Percentiles rank a stretch among this genome's conserved stretches.
Conservation (phyloP, 306 rosid genomes). For the Alnus rubra region DNA sequence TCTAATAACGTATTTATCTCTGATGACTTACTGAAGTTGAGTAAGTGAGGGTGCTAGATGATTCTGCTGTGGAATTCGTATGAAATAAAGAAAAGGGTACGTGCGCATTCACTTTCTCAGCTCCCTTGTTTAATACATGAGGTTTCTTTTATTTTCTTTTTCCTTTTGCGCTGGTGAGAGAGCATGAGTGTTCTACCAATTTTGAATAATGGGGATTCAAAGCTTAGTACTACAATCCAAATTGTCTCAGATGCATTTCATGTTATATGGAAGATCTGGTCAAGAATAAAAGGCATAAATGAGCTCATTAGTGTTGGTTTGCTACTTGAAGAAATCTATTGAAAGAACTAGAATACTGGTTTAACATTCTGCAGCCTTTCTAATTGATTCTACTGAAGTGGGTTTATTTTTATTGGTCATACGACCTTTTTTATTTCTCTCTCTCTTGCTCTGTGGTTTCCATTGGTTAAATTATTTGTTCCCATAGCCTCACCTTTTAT, state of each 20-base stretch:
- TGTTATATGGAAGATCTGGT: background rate
- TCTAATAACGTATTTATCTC: background rate
- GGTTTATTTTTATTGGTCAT: background rate
- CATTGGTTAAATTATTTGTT: slow-evolving; percentile 18
- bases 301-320: background rate
- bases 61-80: too few relatives aligned
- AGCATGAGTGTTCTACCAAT: background rate
- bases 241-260: background rate
- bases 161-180: background rate
- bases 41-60: too few relatives aligned
- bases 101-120: too few relatives aligned
- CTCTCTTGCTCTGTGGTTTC: background rate
- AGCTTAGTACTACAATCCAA: background rate
- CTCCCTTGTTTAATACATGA: too few relatives aligned
- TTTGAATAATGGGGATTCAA: background rate
- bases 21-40: too few relatives aligned
- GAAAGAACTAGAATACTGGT: background rate
- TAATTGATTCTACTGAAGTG: background rate
- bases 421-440: background rate
- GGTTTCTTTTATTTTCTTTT: too few relatives aligned
- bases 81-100: too few relatives aligned
- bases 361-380: background rate
- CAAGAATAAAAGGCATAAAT: background rate
- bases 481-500: slow-evolving; percentile 18
- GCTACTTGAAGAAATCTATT: background rate